Evolutionary conservation across 208 protist genomes (phyloP).

Genomic region (Vickermania spadyakhi): DNA sequence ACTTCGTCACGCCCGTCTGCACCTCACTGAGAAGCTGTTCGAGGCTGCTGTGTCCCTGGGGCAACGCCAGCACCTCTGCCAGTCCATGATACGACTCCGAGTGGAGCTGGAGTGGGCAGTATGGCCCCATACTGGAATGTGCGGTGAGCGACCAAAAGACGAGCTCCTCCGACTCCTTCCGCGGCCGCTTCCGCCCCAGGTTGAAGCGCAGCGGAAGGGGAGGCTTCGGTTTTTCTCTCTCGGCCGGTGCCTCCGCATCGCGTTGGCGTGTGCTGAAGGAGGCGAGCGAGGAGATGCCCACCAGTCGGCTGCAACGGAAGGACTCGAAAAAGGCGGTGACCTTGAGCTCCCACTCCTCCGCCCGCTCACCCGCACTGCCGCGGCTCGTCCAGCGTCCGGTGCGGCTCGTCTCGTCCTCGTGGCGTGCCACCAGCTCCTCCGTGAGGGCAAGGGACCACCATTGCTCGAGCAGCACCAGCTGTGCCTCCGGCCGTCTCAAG

Average conservation of each 20-base stretch:
- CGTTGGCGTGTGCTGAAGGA: conserved; percentile 1
- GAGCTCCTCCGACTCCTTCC: too few relatives aligned
- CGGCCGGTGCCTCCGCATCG: too few relatives aligned
- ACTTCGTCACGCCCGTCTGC: neutral
- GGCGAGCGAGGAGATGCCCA: neutral
- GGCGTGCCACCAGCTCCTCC: neutral
- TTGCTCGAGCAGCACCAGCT: conserved; percentile 24
- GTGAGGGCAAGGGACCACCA: conserved; percentile 10
- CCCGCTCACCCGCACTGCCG: neutral
- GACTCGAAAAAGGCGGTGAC: neutral
- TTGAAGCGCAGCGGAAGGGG: too few relatives aligned
- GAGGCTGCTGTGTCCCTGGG: too few relatives aligned
- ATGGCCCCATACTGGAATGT: too few relatives aligned
- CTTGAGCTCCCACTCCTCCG: neutral
- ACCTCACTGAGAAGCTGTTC: too few relatives aligned
- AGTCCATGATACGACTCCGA: too few relatives aligned
- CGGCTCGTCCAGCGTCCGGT: neutral
- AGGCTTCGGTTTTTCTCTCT: too few relatives aligned
- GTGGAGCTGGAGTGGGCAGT: too few relatives aligned
- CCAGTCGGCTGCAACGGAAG: neutral
- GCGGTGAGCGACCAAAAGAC: too few relatives aligned
- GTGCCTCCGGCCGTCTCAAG: conserved; percentile 29
- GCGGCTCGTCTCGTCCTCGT: neutral
- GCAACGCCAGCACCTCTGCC: too few relatives aligned
- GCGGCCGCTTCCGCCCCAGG: too few relatives aligned